Percentiles rank a stretch among this genome's conserved stretches.
Evolutionary conservation across 2,329 filamentous ascomycete genomes (phyloP).

Genomic region (Juglanconis juglandina): DNA sequence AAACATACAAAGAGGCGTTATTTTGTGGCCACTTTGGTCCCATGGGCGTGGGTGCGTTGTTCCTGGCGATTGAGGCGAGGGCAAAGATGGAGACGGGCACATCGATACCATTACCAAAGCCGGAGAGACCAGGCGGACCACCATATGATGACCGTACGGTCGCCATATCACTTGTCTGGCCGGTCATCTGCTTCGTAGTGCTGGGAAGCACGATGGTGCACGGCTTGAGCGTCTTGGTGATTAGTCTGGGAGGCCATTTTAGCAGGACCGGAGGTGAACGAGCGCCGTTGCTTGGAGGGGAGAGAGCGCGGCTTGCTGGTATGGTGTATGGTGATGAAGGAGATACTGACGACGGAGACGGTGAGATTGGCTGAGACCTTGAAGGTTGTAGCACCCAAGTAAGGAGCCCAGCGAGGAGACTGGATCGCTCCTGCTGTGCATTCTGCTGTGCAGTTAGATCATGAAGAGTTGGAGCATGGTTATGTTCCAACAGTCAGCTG

Average conservation of each 20-base stretch:
- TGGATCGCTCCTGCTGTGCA: no score
- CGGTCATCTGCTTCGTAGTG: slow-evolving; percentile 13
- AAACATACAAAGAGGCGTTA: slow-evolving; percentile 20
- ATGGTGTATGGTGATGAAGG: slow-evolving; percentile 10
- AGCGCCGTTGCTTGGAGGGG: slow-evolving; percentile 8
- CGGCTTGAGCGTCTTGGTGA: slow-evolving; percentile 13
- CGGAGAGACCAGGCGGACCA: background rate
- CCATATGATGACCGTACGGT: slow-evolving; percentile 6
- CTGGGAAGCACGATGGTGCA: slow-evolving; percentile 14
- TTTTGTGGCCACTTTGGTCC: slow-evolving; percentile 28
- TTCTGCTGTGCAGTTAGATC: no score
- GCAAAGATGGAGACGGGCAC: slow-evolving; percentile 14
- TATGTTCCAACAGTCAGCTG: no score
- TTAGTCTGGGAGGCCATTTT: slow-evolving; percentile 6
- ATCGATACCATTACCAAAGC: slow-evolving; percentile 2
- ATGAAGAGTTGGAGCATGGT: no score
- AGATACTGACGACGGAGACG: background rate
- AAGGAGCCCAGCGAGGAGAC: no score
- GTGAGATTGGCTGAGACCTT: no score
- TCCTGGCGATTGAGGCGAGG: slow-evolving; percentile 20
- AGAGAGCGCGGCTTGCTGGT: background rate
- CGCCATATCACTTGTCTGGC: slow-evolving; percentile 13
- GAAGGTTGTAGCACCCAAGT: no score
- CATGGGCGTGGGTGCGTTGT: slow-evolving; percentile 28
- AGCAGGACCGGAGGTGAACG: slow-evolving; percentile 4